A percentile compares a stretch with the other conserved stretches of the same genome.
Conservation (phyloP, 495 filamentous ascomycete species). For the Hyaloscypha hepaticicola region DNA sequence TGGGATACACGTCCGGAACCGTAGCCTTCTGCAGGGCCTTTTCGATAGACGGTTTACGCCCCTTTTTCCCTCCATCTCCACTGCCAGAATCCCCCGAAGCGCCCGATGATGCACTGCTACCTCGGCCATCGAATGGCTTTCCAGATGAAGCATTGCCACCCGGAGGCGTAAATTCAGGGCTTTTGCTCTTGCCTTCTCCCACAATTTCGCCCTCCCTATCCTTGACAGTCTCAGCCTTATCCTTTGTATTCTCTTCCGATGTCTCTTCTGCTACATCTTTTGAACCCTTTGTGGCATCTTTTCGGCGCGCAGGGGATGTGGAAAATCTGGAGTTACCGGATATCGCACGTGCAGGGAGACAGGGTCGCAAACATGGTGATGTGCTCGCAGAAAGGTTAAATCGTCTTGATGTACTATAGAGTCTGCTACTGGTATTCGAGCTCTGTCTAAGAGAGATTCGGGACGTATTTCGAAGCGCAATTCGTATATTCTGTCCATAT, state of each 20-base stretch:
- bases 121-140: constrained; percentile 45
- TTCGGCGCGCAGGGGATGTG: constrained; percentile 28
- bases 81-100: constrained; percentile 45
- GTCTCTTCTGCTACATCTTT: constrained; percentile 47
- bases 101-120: constrained; percentile 40
- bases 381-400: constrained; percentile 9
- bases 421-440: constrained; percentile 18
- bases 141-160: constrained; percentile 38
- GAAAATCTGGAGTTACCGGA: constrained; percentile 24
- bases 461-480: constrained; percentile 38
- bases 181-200: constrained; percentile 36
- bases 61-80: constrained; percentile 50
- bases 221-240: constrained; percentile 47
- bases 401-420: constrained; percentile 22
- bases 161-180: constrained; percentile 32
- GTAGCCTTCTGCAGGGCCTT: constrained; percentile 79
- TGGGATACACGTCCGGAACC: constrained; percentile 93
- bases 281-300: constrained; percentile 26
- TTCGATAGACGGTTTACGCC: constrained; percentile 65
- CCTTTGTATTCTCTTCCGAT: constrained; percentile 45
- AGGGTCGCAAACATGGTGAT: constrained; percentile 18
- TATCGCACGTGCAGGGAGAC: constrained; percentile 3
- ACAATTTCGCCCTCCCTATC: constrained; percentile 42
- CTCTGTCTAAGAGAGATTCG: constrained; percentile 18
- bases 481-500: constrained; percentile 48